Conservation (phyloP, 176 grass and related monocot species). For the Microstegium vimineum region DNA sequence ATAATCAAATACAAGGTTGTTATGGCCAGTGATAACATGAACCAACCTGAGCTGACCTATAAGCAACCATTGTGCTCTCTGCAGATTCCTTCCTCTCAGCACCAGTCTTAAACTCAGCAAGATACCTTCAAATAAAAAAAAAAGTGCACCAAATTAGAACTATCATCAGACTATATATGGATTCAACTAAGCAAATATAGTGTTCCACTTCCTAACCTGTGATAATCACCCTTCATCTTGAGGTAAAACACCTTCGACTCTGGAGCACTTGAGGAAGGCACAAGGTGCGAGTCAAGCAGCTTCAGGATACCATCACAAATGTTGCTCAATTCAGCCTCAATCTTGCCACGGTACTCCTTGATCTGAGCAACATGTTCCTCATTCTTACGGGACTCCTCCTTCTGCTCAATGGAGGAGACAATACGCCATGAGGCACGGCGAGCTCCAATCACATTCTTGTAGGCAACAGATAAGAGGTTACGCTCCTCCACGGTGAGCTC, state of each 20-base stretch:
- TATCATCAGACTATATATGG: background rate
- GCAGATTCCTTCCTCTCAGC: conserved; percentile 65
- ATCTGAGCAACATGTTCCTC: conserved; percentile 66
- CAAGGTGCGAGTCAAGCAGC: conserved; percentile 74
- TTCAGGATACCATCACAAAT: conserved; percentile 78
- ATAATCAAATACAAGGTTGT: background rate
- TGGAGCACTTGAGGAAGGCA: conserved; percentile 61
- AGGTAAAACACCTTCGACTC: conserved; percentile 93
- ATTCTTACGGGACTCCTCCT: conserved; percentile 79
- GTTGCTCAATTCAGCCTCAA: conserved; percentile 75
- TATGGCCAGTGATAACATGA: background rate
- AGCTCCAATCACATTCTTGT: conserved; percentile 91
- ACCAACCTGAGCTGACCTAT: conserved; percentile 76
- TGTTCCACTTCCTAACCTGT: conserved; percentile 51
- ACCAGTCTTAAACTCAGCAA: conserved; percentile 78
- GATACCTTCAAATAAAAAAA: conserved; percentile 58
- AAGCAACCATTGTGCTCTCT: conserved; percentile 70
- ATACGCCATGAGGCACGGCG: conserved; percentile 91
- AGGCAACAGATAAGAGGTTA: conserved; percentile 83
- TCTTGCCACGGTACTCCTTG: conserved; percentile 79
- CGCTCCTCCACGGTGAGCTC: conserved; percentile 89
- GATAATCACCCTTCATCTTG: conserved; percentile 97
- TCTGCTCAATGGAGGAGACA: conserved; percentile 84
- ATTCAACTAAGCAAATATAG: background rate
- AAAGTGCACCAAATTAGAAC: background rate